Base-by-base conservation (phyloP, 176 grass and related monocot genomes). In the Bolboschoenus planiculmis region DNA sequence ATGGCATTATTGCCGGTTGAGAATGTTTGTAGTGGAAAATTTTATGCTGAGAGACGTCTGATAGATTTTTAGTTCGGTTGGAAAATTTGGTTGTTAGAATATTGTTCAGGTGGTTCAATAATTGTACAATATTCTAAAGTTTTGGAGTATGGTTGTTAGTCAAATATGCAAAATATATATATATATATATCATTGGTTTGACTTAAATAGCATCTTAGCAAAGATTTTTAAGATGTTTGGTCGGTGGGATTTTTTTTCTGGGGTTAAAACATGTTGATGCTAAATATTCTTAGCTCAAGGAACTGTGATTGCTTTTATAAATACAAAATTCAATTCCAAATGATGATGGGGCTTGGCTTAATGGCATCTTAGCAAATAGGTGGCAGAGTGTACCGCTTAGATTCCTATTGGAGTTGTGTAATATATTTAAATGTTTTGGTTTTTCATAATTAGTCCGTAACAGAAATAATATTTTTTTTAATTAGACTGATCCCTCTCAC, bases 41-140 rank as follows among this genome's bases (percentile, higher is more conserved):
- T 99, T 90, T 95, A 90, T 35, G 92, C 96, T 1, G 92, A 99
- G 87, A 99, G 96, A 42, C 79, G 86, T 5, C 86, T 91, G 84
- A 95, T 95, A 81, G 90, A 66, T 81, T 95, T 99, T 87, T 99
- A 82, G 93, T 84, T 20, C 20, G 27, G 72, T 53, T 16, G 31
- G 59, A 63, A n/a, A 33, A 14, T 31, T 62, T 62, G 59, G 26
- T 30, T 30, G 59, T 62, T 62, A 13, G 24, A n/a, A 14, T 10
- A 31, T 62, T 62, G 27, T 30, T 43, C 20, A 42, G 66, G 66
- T 71, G 36, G 66, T 44, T 44, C 37, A 71, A 71, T 72, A 40
- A 71, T 24, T 42, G 36, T 71, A 71, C 35, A 43, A 3, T 3
- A 68, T 70, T 70, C 5, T 39, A 70, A n/a, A 60, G 30, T 33